Percentiles rank a stretch among this genome's conserved stretches.
Conservation (phyloP, 192 early-diverging fungal genomes). For the Coemansia sp. region DNA sequence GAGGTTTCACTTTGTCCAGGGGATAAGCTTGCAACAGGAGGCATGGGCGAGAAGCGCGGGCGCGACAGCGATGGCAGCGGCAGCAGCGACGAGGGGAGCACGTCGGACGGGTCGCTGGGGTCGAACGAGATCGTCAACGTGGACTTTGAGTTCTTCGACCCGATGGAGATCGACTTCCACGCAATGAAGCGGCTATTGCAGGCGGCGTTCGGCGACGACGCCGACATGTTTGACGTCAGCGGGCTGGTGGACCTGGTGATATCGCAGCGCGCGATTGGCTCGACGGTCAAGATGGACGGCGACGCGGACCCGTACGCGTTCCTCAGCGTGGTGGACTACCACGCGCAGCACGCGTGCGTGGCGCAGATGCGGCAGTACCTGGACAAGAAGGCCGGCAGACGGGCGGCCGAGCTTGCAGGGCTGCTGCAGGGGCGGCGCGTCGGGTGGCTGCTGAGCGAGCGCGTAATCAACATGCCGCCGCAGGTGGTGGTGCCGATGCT, state of each 20-base stretch:
- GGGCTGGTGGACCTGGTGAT: conserved; percentile 82
- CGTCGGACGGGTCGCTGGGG: not conserved
- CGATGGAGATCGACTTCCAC: conserved; percentile 84
- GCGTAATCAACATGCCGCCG: conserved; percentile 96
- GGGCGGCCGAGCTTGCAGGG: conserved; percentile 6
- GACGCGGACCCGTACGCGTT: conserved; percentile 82
- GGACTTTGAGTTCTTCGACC: conserved; percentile 95
- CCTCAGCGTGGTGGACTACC: conserved; percentile 71
- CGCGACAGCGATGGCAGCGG: conserved; percentile 15
- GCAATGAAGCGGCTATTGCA: conserved; percentile 81
- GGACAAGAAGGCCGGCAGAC: conserved; percentile 55
- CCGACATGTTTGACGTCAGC: conserved; percentile 67
- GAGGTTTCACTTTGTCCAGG: not conserved
- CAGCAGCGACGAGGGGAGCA: not conserved
- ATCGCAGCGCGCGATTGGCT: conserved; percentile 69
- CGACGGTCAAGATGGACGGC: conserved; percentile 82
- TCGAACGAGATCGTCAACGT: conserved; percentile 65
- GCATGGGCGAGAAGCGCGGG: conserved; percentile 28
- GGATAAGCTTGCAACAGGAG: not conserved
- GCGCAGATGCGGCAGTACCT: conserved; percentile 61
- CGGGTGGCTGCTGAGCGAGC: conserved; percentile 77
- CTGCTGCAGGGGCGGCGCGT: conserved; percentile 38
- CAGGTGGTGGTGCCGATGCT: conserved; percentile 89
- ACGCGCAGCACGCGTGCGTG: conserved; percentile 56
- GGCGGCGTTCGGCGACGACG: conserved; percentile 76